Base-by-base conservation (phyloP, 345 rosid species). In the Ceriops tagal region DNA sequence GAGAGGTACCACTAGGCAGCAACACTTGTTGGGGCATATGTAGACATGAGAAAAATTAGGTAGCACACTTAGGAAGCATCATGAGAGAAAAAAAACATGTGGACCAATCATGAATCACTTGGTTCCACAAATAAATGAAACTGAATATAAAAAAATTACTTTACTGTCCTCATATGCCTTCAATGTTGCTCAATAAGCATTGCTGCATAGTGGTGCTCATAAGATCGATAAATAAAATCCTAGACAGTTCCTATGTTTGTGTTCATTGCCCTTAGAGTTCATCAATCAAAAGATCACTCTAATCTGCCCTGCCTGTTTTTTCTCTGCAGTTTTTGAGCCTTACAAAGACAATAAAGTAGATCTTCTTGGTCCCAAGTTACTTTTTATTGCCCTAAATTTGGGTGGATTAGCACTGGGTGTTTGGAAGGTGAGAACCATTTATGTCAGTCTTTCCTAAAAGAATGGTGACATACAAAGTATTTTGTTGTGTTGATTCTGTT, bases 261-360 rank as follows among this genome's bases (percentile, higher is more conserved):
- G 18, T 60, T 32, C 32, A 22, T 21, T 16, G 31, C 28, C 28
- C 21, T 0, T 20, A 30, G 53, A 62, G 46, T 51, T 53, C 34
- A 26, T 53, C 53, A 13, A 46, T 59, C 31, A n/a, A 6, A 59
- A 35, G 26, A 70, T 53, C 16, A 58, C 18, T 21, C 32, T 8
- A n/a, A 43, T 62, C 19, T 65, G 26, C 26, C 19, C 55, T 7
- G 5, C 2, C 15, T 59, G 1, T 43, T 35, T 21, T 6, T 43
- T 22, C 11, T 57, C 19, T 73, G 79, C 85, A 96, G 99, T 96
- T 79, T 96, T 96, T 81, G 98, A 96, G 84, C 99, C 99, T 30
- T 96, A 87, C 80, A 96, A 90, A 84, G 99, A 96, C 75, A 85
- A 77, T 74, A 92, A 80, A 80, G 98, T 96, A 58, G 99, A 96